Conservation (phyloP, 169 alveolate species). For the Cryptosporidium ubiquitum region DNA sequence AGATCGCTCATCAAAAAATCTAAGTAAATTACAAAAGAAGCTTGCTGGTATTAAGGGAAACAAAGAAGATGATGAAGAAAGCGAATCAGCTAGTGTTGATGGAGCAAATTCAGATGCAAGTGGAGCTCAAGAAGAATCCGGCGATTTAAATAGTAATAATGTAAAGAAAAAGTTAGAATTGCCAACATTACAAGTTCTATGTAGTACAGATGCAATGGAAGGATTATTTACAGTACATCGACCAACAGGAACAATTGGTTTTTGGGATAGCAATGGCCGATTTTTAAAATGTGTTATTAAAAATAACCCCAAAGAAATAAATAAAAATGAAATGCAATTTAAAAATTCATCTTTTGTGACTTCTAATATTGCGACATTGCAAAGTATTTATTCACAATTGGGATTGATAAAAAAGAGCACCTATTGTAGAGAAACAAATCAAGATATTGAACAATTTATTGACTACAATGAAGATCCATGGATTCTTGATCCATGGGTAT, state of each 20-base stretch:
- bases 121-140: neutral
- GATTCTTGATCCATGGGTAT: conserved; percentile 72
- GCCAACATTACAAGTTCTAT: conserved; percentile 66
- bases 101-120: neutral
- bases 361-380: conserved; percentile 59
- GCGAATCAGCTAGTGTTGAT: neutral
- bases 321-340: conserved; percentile 8
- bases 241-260: conserved; percentile 62
- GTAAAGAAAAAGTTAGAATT: conserved; percentile 14
- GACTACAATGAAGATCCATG: conserved; percentile 51
- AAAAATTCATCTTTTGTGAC: conserved; percentile 6
- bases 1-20: conserved; percentile 1
- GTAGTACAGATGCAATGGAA: conserved; percentile 73
- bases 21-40: conserved; percentile 40
- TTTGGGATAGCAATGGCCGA: conserved; percentile 74
- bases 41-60: conserved; percentile 17
- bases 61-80: neutral
- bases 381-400: conserved; percentile 38
- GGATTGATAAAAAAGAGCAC: conserved; percentile 50
- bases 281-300: conserved; percentile 64
- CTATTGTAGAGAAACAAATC: conserved; percentile 42
- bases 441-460: conserved; percentile 57
- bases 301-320: conserved; percentile 1
- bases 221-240: conserved; percentile 70
- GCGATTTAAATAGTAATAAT: neutral